Percentiles rank a stretch among this genome's conserved stretches.
Conservation (phyloP, 352 stramenopile species). For the Phytophthora europaea region DNA sequence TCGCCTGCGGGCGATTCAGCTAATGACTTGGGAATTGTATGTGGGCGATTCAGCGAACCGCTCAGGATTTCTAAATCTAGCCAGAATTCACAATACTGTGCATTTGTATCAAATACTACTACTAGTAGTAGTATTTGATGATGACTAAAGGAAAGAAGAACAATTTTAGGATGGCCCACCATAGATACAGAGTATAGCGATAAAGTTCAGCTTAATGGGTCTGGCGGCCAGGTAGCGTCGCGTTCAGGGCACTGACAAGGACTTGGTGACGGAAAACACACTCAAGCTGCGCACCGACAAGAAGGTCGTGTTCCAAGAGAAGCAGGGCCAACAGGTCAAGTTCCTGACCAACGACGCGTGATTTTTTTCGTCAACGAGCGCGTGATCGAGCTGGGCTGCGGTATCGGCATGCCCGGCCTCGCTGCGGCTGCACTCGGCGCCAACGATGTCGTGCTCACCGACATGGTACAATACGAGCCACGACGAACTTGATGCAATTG, state of each 20-base stretch:
- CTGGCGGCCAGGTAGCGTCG: conserved; percentile 42
- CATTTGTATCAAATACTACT: too few species aligned
- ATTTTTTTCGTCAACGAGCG: conserved; percentile 66
- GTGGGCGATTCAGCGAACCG: too few species aligned
- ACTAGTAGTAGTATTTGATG: too few species aligned
- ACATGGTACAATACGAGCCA: conserved; percentile 56
- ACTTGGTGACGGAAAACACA: conserved; percentile 40
- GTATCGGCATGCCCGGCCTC: conserved; percentile 62
- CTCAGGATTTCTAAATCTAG: too few species aligned
- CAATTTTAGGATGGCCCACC: too few species aligned
- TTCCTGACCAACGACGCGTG: conserved; percentile 50
- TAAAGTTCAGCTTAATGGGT: too few species aligned
- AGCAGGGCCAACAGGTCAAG: conserved; percentile 66
- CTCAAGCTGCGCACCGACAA: conserved; percentile 37
- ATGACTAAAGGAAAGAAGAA: too few species aligned
- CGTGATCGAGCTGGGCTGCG: conserved; percentile 68
- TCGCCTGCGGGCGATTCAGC: too few species aligned
- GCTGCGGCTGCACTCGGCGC: conserved; percentile 52
- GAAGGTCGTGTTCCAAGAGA: conserved; percentile 53
- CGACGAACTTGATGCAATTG: conserved; percentile 8
- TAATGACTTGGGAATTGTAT: too few species aligned
- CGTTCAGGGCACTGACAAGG: conserved; percentile 40
- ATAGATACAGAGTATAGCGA: too few species aligned
- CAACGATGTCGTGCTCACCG: conserved; percentile 55
- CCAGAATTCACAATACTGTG: too few species aligned